Evolutionary conservation across 2,329 filamentous ascomycete genomes (phyloP).

Genomic region (Didymella segeticola): DNA sequence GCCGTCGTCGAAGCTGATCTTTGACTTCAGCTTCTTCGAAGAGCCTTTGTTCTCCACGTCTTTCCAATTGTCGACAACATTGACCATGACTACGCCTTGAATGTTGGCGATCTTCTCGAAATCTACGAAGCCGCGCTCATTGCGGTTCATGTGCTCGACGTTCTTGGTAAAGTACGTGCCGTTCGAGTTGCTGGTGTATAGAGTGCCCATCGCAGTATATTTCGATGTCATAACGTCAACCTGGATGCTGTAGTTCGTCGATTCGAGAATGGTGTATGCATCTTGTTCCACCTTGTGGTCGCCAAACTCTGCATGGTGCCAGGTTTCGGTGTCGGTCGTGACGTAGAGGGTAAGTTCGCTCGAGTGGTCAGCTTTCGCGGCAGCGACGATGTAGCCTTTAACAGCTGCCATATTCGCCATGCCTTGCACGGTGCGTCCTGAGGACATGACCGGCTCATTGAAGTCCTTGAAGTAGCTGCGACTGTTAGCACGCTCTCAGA

Average conservation of each 20-base stretch:
- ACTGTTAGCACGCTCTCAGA: slow-evolving; percentile 22
- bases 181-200: slow-evolving; percentile 97
- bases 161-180: slow-evolving; percentile 96
- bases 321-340: slow-evolving; percentile 79
- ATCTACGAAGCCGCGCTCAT: slow-evolving; percentile 77
- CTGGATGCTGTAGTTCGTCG: slow-evolving; percentile 97
- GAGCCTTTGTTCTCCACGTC: slow-evolving; percentile 65
- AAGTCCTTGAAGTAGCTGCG: slow-evolving; percentile 69
- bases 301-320: slow-evolving; percentile 91
- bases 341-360: slow-evolving; percentile 93
- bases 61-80: slow-evolving; percentile 85
- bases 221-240: slow-evolving; percentile 83
- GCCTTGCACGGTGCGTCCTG: slow-evolving; percentile 75
- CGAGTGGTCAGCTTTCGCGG: slow-evolving; percentile 78
- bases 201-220: slow-evolving; percentile 76
- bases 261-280: slow-evolving; percentile 92
- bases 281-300: slow-evolving; percentile 83
- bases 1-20: slow-evolving; percentile 96
- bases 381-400: slow-evolving; percentile 86
- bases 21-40: slow-evolving; percentile 74
- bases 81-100: slow-evolving; percentile 90
- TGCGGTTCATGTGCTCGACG: slow-evolving; percentile 89
- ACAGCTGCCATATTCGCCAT: slow-evolving; percentile 82
- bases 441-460: slow-evolving; percentile 78
- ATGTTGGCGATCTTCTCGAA: slow-evolving; percentile 94